Percentiles rank a stretch among this genome's conserved stretches.
These are phyloP conservation scores for Aspergillus sp. DNA, from an alignment of 2,329 filamentous ascomycete species.

Conservation along the genomic window DNA sequence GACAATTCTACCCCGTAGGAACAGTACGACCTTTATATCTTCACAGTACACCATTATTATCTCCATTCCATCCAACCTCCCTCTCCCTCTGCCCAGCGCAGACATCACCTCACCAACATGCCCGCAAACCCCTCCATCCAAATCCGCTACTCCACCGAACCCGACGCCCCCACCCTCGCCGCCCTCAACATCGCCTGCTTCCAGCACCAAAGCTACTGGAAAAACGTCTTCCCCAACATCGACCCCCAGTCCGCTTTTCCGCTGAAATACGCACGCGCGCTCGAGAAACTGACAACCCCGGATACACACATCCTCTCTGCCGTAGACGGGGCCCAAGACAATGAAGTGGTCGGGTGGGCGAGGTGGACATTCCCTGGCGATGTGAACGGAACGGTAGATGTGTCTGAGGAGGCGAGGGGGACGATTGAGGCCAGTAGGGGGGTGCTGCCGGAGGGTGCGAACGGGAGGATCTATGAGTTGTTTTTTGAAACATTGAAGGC, in stretches of 20 bases:
- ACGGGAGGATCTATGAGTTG: conserved; percentile 40
- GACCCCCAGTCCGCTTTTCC: conserved; percentile 20
- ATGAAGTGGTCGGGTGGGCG: conserved; percentile 41
- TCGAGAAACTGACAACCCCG: conserved; percentile 44
- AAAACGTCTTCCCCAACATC: conserved; percentile 24
- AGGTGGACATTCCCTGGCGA: conserved; percentile 44
- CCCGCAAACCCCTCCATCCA: conserved; percentile 21
- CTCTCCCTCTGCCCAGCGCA: background rate
- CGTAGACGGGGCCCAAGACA: conserved; percentile 32
- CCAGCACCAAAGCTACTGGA: conserved; percentile 36
- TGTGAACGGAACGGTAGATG: background rate
- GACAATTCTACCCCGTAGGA: background rate
- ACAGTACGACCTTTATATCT: too few species aligned
- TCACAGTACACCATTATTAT: too few species aligned
- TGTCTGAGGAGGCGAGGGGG: conserved; percentile 45
- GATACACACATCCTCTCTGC: conserved; percentile 43
- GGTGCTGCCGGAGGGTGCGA: conserved; percentile 32
- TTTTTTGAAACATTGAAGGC: conserved; percentile 19
- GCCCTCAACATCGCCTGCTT: conserved; percentile 51
- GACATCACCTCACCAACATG: background rate
- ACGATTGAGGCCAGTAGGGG: background rate
- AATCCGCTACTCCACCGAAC: conserved; percentile 41
- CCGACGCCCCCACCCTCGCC: conserved; percentile 44
- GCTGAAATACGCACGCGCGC: conserved; percentile 39
- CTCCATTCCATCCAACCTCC: too few species aligned